Evolutionary conservation across 2,329 filamentous ascomycete genomes (phyloP), one percentile per base, ranked within the genome.

Genomic region (Ploettnerulaceae sp.): DNA sequence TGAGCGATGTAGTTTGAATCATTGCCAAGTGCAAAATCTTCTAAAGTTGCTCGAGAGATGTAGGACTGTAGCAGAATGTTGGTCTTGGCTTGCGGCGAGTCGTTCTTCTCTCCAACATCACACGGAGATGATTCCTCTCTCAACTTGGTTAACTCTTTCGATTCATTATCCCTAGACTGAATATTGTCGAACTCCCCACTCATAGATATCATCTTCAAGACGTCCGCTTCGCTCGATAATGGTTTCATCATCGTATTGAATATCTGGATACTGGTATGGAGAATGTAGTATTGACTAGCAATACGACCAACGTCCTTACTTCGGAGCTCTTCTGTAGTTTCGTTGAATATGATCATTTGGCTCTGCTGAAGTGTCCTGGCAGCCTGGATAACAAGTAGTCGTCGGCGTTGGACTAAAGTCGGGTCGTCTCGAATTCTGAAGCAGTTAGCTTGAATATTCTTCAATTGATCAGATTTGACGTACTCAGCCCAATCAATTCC

Each of bases 311-410:
- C 85, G 60, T 98, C 91, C 65, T 98, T 98, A 50, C 89, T 86
- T 49, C 89, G 82, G 7, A 98, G 77, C 60, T 96, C 91, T 57
- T 96, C 91, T 0, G 91, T 98, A 14, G 75, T 79, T 62, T 97
- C 93, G 56, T 98, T 96, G 72, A 91, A 98, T 47, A 98, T 93
- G 60, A 98, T 93, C 94, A 98, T 98, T 67, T 98, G 93, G 57
- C 88, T 95, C 61, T 90, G 78, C 62, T 96, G 90, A 33, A 98
- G 71, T 4, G 88, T 86, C 33, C 83, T 77, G 0, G 93, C 93
- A 18, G 93, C 93, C 58, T 95, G 84, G 34, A 95, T 89, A 44
- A 93, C 85, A 42, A 98, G 73, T 55, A 93, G 83, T 3, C 90
- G 81, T 41, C 93, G 81, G 56, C 91, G 77, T 61, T 93, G 85